These are phyloP conservation scores for Aureobasidium zeae DNA, from an alignment of 2,329 filamentous ascomycete genomes.

Conservation along the genomic window DNA sequence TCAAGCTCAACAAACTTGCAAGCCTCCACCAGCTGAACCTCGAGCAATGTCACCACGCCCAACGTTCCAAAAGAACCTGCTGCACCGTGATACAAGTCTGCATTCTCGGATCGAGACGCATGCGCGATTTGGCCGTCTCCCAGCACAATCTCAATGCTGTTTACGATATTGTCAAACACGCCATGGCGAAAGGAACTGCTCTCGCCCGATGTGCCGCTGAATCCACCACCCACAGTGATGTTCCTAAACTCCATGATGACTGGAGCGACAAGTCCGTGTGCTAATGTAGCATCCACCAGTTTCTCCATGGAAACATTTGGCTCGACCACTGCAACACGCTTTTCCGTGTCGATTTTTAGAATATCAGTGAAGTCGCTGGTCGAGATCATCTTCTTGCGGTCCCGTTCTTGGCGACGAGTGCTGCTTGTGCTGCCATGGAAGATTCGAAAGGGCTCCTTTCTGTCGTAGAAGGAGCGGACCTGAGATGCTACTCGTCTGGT, in stretches of 20 bases:
- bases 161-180: slow-evolving; percentile 56
- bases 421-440: slow-evolving; percentile 50
- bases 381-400: slow-evolving; percentile 37
- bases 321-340: slow-evolving; percentile 47
- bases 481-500: slow-evolving; percentile 25
- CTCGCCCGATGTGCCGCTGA: slow-evolving; percentile 57
- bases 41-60: slow-evolving; percentile 52
- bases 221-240: slow-evolving; percentile 60
- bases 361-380: slow-evolving; percentile 42
- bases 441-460: slow-evolving; percentile 43
- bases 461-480: slow-evolving; percentile 39
- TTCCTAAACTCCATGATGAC: slow-evolving; percentile 65
- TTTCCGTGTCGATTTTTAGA: slow-evolving; percentile 33
- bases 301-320: slow-evolving; percentile 62
- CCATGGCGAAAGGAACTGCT: slow-evolving; percentile 58
- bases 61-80: slow-evolving; percentile 52
- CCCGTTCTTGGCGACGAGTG: slow-evolving; percentile 35
- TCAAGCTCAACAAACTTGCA: slow-evolving; percentile 51
- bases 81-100: slow-evolving; percentile 51
- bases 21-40: slow-evolving; percentile 48
- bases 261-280: slow-evolving; percentile 48
- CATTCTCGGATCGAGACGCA: slow-evolving; percentile 38
- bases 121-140: slow-evolving; percentile 47
- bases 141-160: slow-evolving; percentile 54
- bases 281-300: slow-evolving; percentile 49